Base-by-base conservation (phyloP, 345 rosid species). In the Camelina hispida region DNA sequence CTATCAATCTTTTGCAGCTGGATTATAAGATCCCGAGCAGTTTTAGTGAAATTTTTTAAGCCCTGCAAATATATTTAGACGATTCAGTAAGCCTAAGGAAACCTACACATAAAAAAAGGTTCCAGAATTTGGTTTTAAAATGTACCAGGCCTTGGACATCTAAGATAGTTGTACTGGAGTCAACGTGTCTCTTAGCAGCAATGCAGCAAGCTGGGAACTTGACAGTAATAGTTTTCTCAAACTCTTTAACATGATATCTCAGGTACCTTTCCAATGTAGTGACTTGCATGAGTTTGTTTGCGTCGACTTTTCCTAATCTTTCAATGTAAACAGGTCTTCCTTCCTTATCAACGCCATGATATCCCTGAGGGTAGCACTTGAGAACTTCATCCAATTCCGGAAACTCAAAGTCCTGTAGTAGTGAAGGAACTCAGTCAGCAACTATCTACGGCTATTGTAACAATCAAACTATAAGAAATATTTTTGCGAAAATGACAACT, bases 101-200 rank as follows among this genome's bases (percentile, higher is more conserved):
- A 63, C 70, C 9, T 32, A 34, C 20, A 61, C 14, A 62, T 38
- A 15, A 4, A 23, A 61, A 61, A 50, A 15, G 6, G 8, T 50
- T 1, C 38, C 15, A 22, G 1, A 12, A 38, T 13, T 10, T 57
- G 32, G 42, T 11, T 66, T 28, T 2, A 17, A 13, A 51, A 74
- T 85, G 78, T 81, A 94, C 98, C 96, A 92, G 87, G 59, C 93
- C 99, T 67, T 95, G 90, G 72, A 95, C 97, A 76, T 95, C 97
- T 43, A 94, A 82, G 71, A 94, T 88, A 6, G 98, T 85, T 42
- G 96, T 94, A 80, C 85, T 86, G 46, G 93, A 85, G 76, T 90
- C 97, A 42, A 95, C 81, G 69, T 85, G 90, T 79, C 96, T 85
- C 85, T 90, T 87, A 52, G 96, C 87, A 72, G 97, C 89, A 78